Percentiles rank a stretch among this genome's conserved stretches.
Conservation (phyloP, 176 grass and related monocot genomes). For the barley (Hordeum vulgare) region DNA sequence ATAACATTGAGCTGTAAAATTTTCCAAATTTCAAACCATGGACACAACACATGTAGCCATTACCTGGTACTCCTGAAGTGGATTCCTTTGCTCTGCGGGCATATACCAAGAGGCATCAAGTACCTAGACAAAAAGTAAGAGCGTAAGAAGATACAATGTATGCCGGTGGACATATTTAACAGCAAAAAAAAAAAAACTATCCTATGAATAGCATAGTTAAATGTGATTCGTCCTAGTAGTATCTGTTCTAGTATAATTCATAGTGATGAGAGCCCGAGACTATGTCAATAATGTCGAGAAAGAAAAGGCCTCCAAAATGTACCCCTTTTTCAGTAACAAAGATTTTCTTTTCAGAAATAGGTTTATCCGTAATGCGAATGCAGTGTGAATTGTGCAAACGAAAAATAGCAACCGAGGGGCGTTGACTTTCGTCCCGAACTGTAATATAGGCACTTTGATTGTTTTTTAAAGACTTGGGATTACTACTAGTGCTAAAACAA, state of each 20-base stretch:
- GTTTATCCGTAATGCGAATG: background rate
- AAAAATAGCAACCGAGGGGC: background rate
- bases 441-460: background rate
- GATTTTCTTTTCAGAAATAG: background rate
- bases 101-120: slow-evolving; percentile 99
- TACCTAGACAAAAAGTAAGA: slow-evolving; percentile 40
- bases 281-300: background rate
- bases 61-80: slow-evolving; percentile 97
- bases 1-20: background rate
- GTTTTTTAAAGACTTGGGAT: background rate
- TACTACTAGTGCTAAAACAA: background rate
- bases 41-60: background rate
- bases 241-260: background rate
- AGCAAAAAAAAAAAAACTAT: background rate
- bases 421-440: background rate
- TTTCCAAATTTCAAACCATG: background rate
- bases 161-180: background rate
- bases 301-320: background rate
- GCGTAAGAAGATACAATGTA: background rate
- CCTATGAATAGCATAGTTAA: background rate
- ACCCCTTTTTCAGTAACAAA: background rate
- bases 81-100: slow-evolving; percentile 80
- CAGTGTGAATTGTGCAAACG: background rate
- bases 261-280: background rate
- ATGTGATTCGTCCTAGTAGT: background rate